phyloP scores from a whole-genome alignment of 2,329 filamentous ascomycete species.

The Aureobasidium namibiae region DNA sequence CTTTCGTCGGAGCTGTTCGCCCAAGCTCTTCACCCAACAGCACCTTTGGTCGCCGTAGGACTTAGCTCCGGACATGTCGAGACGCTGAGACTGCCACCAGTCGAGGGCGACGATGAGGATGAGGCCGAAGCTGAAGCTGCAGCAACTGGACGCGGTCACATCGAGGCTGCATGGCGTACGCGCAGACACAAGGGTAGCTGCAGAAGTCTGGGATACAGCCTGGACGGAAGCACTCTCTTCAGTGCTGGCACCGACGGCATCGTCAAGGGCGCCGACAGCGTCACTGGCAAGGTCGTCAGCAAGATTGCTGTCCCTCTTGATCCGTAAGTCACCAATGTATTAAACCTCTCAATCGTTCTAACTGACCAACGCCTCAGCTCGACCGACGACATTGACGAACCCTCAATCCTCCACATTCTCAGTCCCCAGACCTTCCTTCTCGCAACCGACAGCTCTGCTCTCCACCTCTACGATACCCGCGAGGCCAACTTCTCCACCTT shows the following conservation, averaged over 20 bases:
- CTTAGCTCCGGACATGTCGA: slow-evolving; percentile 79
- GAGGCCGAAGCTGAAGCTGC: slow-evolving; percentile 40
- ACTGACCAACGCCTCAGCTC: slow-evolving; percentile 23
- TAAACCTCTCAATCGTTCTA: too few relatives aligned
- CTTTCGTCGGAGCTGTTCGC: slow-evolving; percentile 80
- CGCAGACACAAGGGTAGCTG: slow-evolving; percentile 91
- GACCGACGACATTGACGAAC: slow-evolving; percentile 53
- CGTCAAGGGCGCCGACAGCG: slow-evolving; percentile 51
- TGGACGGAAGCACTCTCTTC: slow-evolving; percentile 64
- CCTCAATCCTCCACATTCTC: slow-evolving; percentile 71
- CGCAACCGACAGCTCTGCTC: slow-evolving; percentile 78
- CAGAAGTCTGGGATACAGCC: slow-evolving; percentile 66
- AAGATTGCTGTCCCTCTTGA: slow-evolving; percentile 69
- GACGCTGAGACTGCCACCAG: slow-evolving; percentile 64
- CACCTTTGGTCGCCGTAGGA: slow-evolving; percentile 79
- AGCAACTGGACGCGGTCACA: slow-evolving; percentile 60
- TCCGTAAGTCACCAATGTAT: slow-evolving; percentile 28
- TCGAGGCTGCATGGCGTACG: slow-evolving; percentile 81
- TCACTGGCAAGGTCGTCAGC: slow-evolving; percentile 60
- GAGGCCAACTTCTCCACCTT: slow-evolving; percentile 30
- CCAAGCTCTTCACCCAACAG: slow-evolving; percentile 75
- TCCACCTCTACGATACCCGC: slow-evolving; percentile 83
- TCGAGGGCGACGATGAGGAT: slow-evolving; percentile 38
- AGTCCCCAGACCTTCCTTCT: slow-evolving; percentile 84
- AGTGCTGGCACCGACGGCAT: slow-evolving; percentile 55